Conservation (phyloP, 345 rosid genomes). For the Raphanus sativus region DNA sequence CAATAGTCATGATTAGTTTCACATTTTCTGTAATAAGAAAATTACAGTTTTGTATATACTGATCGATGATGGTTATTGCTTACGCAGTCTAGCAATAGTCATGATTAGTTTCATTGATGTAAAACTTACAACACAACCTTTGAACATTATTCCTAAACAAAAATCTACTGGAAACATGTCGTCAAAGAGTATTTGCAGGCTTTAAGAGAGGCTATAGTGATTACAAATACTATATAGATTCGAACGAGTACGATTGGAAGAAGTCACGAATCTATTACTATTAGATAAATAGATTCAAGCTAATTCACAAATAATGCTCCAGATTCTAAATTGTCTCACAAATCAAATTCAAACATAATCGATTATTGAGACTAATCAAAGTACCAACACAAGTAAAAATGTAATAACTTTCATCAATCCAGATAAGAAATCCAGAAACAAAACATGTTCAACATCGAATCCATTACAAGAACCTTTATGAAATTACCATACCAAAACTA, state of each 20-base stretch:
- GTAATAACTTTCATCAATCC: neutral
- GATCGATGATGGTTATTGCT: neutral
- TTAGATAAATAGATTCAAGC: neutral
- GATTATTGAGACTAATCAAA: neutral
- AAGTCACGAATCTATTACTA: too few species aligned
- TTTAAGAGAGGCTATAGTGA: too few species aligned
- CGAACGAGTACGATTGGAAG: too few species aligned
- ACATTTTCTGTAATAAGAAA: too few species aligned
- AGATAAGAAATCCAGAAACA: slow-evolving; percentile 14
- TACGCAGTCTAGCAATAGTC: neutral
- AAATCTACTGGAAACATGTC: neutral
- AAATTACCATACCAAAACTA: slow-evolving; percentile 7
- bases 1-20: too few species aligned
- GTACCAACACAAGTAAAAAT: neutral
- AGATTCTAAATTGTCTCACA: neutral
- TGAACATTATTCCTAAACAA: too few species aligned
- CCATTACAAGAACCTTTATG: slow-evolving; percentile 13
- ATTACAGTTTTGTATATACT: too few species aligned
- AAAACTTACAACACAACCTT: too few species aligned
- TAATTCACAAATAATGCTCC: neutral
- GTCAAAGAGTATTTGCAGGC: too few species aligned
- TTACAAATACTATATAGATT: too few species aligned
- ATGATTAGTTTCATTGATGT: too few species aligned
- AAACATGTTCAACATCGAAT: slow-evolving; percentile 24
- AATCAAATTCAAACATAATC: neutral